Evolutionary conservation across 2,329 filamentous ascomycete genomes (phyloP).

Genomic region (Fusarium coicis): DNA sequence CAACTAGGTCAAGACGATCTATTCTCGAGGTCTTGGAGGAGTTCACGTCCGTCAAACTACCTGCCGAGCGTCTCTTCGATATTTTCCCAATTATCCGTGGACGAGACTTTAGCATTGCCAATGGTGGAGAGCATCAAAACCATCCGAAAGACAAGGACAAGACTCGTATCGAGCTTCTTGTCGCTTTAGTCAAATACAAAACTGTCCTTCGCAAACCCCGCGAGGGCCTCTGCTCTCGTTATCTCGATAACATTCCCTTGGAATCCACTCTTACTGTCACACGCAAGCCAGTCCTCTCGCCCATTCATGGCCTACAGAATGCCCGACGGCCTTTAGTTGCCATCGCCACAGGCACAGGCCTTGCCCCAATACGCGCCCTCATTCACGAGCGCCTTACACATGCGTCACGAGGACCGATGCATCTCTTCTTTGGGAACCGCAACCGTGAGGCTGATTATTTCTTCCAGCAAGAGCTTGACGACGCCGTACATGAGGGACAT

Average conservation of each 20-base stretch:
- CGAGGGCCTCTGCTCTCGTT: constrained; percentile 90
- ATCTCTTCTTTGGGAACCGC: constrained; percentile 88
- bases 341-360: constrained; percentile 85
- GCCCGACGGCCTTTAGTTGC: constrained; percentile 72
- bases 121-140: constrained; percentile 64
- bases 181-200: constrained; percentile 91
- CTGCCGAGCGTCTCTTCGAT: constrained; percentile 76
- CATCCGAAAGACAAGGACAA: constrained; percentile 38
- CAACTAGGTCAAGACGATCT: constrained; percentile 86
- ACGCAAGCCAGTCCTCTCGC: constrained; percentile 60
- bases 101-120: constrained; percentile 94
- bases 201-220: constrained; percentile 87
- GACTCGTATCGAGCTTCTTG: constrained; percentile 75
- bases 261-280: constrained; percentile 70
- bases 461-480: constrained; percentile 80
- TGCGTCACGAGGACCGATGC: constrained; percentile 50
- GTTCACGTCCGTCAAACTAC: constrained; percentile 85
- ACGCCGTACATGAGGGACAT: constrained; percentile 26
- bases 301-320: constrained; percentile 53
- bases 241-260: constrained; percentile 73
- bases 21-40: constrained; percentile 94
- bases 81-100: constrained; percentile 85
- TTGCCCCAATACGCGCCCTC: constrained; percentile 85
- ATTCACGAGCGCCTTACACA: constrained; percentile 74
- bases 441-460: constrained; percentile 81